Percentiles rank a stretch among this genome's conserved stretches.
Conservation (phyloP, 345 rosid genomes). For the Pistacia atlantica region DNA sequence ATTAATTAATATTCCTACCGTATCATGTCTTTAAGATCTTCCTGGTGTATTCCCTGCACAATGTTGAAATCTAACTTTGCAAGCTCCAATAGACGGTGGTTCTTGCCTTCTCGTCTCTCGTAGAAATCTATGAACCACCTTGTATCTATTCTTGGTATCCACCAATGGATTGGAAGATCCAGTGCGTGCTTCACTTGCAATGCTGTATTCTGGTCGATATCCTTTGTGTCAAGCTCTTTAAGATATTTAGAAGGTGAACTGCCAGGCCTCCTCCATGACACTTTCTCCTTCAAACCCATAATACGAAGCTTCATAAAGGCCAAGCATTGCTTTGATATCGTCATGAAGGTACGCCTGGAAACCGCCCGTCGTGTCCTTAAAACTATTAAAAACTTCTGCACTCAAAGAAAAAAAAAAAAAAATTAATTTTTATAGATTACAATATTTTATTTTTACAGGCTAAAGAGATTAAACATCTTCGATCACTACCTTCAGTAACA, state of each 20-base stretch:
- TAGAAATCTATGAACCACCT: constrained; percentile 26
- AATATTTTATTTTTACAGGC: too few species aligned
- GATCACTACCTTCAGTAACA: constrained; percentile 2
- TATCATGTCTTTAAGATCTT: constrained; percentile 20
- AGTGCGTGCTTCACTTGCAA: constrained; percentile 11
- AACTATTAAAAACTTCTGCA: constrained; percentile 14
- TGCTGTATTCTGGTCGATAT: too few species aligned
- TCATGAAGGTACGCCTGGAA: constrained; percentile 6
- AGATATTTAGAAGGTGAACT: constrained; percentile 16
- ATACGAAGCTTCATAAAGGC: constrained; percentile 24
- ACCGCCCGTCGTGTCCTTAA: constrained; percentile 9
- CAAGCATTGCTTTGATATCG: constrained; percentile 16
- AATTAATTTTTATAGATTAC: too few species aligned
- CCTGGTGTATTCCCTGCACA: constrained; percentile 19
- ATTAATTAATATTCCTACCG: too few species aligned
- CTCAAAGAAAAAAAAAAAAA: not conserved
- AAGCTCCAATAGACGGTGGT: constrained; percentile 18
- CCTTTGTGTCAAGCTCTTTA: not conserved
- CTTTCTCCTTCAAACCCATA: constrained; percentile 16
- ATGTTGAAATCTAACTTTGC: constrained; percentile 30
- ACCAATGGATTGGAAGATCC: constrained; percentile 27
- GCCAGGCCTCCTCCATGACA: constrained; percentile 18
- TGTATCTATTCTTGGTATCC: constrained; percentile 15
- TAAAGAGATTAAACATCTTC: too few species aligned
- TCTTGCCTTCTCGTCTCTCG: constrained; percentile 1